Percentiles rank a stretch among this genome's conserved stretches.
Evolutionary conservation across 345 rosid species (phyloP).

Genomic region (Viola odorata): DNA sequence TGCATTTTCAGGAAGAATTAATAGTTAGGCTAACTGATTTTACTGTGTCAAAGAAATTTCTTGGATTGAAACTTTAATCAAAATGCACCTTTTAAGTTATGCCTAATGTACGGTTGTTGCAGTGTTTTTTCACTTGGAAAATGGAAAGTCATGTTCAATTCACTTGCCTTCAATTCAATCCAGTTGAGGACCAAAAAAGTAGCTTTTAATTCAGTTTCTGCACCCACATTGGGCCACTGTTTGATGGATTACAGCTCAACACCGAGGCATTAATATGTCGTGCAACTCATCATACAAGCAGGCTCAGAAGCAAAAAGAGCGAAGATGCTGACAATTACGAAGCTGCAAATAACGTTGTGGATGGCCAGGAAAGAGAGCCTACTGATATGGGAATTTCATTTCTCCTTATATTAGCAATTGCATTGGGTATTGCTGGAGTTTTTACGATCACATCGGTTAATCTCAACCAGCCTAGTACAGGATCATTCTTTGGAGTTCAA

Average conservation of each 20-base stretch:
- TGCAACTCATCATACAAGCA: conserved; percentile 21
- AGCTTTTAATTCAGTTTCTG: background rate
- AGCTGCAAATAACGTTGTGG: conserved; percentile 20
- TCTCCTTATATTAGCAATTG: conserved; percentile 46
- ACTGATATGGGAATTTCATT: conserved; percentile 36
- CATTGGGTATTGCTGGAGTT: conserved; percentile 48
- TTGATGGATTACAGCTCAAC: background rate
- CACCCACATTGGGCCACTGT: background rate
- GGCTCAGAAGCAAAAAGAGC: conserved; percentile 33
- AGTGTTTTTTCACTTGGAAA: too few species aligned
- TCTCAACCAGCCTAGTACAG: conserved; percentile 32
- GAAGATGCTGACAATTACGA: conserved; percentile 32
- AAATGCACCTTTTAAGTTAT: too few species aligned
- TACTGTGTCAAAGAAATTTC: too few species aligned
- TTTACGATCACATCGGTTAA: conserved; percentile 39
- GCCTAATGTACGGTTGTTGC: too few species aligned
- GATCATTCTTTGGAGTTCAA: conserved; percentile 50
- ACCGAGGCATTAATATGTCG: background rate
- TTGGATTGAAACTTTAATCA: too few species aligned
- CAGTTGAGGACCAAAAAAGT: too few species aligned
- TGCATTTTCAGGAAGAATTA: too few species aligned
- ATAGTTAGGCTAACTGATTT: too few species aligned
- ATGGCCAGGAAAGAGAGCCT: conserved; percentile 11
- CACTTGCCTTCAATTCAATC: too few species aligned
- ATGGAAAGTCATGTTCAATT: too few species aligned